A percentile compares a stretch with the other conserved stretches of the same genome.
Evolutionary conservation across 176 grass and related monocot genomes (phyloP).

Genomic region (Ensete glaucum): DNA sequence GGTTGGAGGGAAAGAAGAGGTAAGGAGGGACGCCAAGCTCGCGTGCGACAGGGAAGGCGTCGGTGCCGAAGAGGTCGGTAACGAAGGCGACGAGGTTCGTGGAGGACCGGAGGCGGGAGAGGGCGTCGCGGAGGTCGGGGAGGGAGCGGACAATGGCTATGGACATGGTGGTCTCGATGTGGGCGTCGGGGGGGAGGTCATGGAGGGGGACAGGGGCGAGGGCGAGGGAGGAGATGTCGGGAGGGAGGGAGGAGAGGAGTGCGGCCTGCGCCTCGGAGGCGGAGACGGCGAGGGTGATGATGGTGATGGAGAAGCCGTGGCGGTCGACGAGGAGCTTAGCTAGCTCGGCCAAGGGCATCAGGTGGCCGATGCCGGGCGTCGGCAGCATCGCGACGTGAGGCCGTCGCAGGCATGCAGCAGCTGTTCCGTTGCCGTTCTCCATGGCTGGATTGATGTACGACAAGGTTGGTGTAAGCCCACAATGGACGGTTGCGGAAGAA

Average conservation of each 20-base stretch:
- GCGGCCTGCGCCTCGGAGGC: constrained; percentile 25
- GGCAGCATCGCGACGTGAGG: constrained; percentile 40
- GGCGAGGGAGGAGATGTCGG: constrained; percentile 16
- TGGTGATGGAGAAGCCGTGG: constrained; percentile 41
- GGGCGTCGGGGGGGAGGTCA: constrained; percentile 24
- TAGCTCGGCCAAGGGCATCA: constrained; percentile 55
- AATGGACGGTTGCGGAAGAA: too few species aligned
- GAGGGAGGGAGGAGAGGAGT: constrained; percentile 16
- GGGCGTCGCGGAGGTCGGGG: neutral
- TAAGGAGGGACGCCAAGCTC: constrained; percentile 32
- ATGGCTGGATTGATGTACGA: constrained; percentile 18
- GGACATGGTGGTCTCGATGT: constrained; percentile 46
- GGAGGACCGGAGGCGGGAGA: neutral
- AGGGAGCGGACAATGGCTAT: constrained; percentile 6
- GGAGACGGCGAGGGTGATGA: constrained; percentile 40
- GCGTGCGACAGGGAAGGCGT: constrained; percentile 19
- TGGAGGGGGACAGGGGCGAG: constrained; percentile 10
- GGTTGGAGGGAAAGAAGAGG: constrained; percentile 60
- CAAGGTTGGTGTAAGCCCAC: too few species aligned
- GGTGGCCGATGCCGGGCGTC: constrained; percentile 62
- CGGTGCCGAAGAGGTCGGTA: constrained; percentile 33
- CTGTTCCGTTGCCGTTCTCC: constrained; percentile 3
- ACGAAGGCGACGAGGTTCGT: constrained; percentile 38
- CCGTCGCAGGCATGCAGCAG: neutral
- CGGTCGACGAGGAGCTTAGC: constrained; percentile 39